Base-by-base conservation (phyloP, 2,329 filamentous ascomycete genomes). In the Cercospora sp. region DNA sequence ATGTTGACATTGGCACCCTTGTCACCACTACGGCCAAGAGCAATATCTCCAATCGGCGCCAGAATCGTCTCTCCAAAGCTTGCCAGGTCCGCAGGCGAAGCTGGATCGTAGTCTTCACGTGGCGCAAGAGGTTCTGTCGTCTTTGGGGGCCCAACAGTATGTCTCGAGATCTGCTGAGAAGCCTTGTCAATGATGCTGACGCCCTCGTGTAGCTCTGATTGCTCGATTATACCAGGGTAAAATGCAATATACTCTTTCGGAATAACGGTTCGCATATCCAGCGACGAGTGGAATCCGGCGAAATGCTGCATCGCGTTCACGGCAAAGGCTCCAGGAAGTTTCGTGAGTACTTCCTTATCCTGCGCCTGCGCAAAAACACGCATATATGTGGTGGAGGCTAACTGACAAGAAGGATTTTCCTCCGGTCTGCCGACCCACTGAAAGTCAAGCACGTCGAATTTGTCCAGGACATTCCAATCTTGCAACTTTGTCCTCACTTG, bases 361-460 rank as follows among this genome's bases (percentile, higher is more conserved):
- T 68, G 68, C 9, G 75, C 69, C 67, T 77, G 76, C 5, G 72
- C 75, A 45, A 83, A 80, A 5, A 82, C 72, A 2, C 82, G 77
- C 51, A 83, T 74, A 28, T 79, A 77, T 13, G 77, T 79, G 5
- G 81, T 83, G 7, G 80, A 79, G 20, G 78, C 80, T 57, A 81
- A 77, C 68, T 83, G 81, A 60, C 75, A 76, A 45, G 74, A 67
- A 7, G 81, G 78, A 64, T 83, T 74, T 3, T 66, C 75, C 70
- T 60, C 75, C 76, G 67, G 66, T 57, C 74, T 18, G 39, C 74
- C 68, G 76, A 79, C 67, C 69, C 72, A 73, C 60, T 74, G 73
- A 60, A 74, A 74, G 57, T 75, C 71, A 3, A 74, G 64, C 9
- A 73, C 60, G 55, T 74, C 72, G 36, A 76, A 72, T 51, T 74